Percentiles rank a stretch among this genome's conserved stretches.
Evolutionary conservation across 495 filamentous ascomycete species (phyloP).

Genomic region (Podospora pseudoanserina): DNA sequence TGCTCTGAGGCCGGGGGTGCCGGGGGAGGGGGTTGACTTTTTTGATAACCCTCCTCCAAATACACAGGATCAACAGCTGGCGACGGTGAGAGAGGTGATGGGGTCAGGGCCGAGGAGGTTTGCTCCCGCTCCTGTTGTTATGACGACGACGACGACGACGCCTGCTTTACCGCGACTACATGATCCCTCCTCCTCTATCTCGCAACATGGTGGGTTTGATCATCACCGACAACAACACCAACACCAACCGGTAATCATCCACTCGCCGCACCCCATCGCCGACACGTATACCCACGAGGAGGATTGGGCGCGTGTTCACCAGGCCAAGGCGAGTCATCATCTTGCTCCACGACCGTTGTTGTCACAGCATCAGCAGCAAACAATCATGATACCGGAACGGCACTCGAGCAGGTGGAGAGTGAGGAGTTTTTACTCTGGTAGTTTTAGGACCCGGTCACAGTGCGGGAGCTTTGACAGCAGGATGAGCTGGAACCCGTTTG

Average conservation of each 20-base stretch:
- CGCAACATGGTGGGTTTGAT: background rate
- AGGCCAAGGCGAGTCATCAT: background rate
- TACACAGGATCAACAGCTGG: background rate
- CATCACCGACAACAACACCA: background rate
- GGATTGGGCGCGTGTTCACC: background rate
- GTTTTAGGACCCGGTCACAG: conserved; percentile 3
- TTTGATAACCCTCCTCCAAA: background rate
- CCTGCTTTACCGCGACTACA: background rate
- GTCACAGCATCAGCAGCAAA: background rate
- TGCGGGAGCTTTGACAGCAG: conserved; percentile 13
- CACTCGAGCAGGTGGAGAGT: background rate
- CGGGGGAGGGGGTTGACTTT: background rate
- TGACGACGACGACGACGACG: background rate
- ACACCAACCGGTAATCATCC: background rate
- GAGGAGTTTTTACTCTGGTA: conserved; percentile 2
- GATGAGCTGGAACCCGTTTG: conserved; percentile 23
- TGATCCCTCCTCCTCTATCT: too few relatives aligned
- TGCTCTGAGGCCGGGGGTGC: background rate
- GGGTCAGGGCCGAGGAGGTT: background rate
- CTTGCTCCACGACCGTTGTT: background rate
- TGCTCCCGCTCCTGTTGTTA: background rate
- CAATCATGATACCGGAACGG: conserved; percentile 11
- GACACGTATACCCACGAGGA: conserved; percentile 12
- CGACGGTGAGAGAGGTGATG: background rate
- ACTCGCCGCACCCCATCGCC: conserved; percentile 12